Evolutionary conservation across 2,329 filamentous ascomycete species (phyloP), one percentile per base, ranked within the genome.

Genomic region (Didymella sp.): DNA sequence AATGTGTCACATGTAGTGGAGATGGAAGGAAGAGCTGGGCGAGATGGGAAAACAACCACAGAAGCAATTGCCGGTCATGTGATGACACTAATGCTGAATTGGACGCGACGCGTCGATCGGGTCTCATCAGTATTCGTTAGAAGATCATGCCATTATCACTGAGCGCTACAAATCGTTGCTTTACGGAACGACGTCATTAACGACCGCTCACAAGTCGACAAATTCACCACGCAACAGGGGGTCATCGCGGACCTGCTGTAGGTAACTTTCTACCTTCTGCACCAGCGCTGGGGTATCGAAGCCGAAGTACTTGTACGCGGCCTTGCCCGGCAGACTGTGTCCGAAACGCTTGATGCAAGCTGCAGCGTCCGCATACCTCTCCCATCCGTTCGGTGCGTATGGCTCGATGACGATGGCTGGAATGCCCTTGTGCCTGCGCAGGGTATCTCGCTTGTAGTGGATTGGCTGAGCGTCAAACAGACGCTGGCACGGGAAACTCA

Each of bases 341-440:
- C 84, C 84, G 60, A 86, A 87, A 0, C 76, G 74, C 41, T 78
- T 77, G 79, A 87, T 82, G 44, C 77, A 82, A 56, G 78, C 78
- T 1, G 81, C 83, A 0, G 84, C 85, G 68, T 86, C 81, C 0
- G 84, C 84, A 63, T 86, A 87, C 19, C 84, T 71, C 73, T 87
- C 85, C 84, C 85, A 87, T 0, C 84, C 83, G 56, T 83, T 82
- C 1, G 80, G 77, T 1, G 81, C 79, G 66, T 85, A 87, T 0
- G 85, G 82, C 71, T 89, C 86, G 40, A 88, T 83, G 4, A 87
- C 82, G 15, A 89, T 82, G 1, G 78, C 73, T 0, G 83, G 82
- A 2, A 79, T 74, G 12, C 65, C 60, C 1, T 57, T 62, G 62
- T 78, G 74, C 25, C 77, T 74, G 42, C 72, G 73, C 42, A 87